Percentiles rank a stretch among this genome's conserved stretches.
These are phyloP conservation scores for Dactylellina haptotyla DNA, from an alignment of 2,329 filamentous ascomycete species.

Conservation along the genomic window DNA sequence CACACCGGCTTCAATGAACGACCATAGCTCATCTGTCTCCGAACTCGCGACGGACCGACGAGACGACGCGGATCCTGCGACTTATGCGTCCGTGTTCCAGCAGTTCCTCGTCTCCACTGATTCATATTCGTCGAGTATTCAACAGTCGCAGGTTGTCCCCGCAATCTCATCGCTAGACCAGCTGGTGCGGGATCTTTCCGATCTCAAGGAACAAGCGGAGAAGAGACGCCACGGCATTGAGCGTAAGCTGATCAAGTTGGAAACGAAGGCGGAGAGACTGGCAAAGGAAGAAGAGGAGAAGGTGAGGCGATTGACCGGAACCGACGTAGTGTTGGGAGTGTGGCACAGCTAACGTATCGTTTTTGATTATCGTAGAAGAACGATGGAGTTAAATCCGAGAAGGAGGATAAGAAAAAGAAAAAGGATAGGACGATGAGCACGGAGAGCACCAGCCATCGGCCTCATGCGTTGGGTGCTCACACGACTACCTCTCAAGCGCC, in stretches of 20 bases:
- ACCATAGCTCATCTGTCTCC: constrained; percentile 50
- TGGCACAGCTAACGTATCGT: constrained; percentile 11
- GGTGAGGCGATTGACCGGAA: constrained; percentile 14
- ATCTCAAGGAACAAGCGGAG: constrained; percentile 47
- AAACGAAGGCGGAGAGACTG: constrained; percentile 31
- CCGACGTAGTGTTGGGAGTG: not conserved
- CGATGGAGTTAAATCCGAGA: constrained; percentile 51
- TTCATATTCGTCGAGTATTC: constrained; percentile 37
- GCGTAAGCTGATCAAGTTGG: constrained; percentile 41
- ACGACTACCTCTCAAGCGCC: constrained; percentile 55
- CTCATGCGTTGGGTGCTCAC: constrained; percentile 57
- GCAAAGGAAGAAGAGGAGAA: constrained; percentile 48
- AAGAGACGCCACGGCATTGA: constrained; percentile 35
- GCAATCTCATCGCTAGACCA: constrained; percentile 50
- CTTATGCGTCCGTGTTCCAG: constrained; percentile 43
- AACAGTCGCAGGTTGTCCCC: constrained; percentile 43
- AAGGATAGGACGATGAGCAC: constrained; percentile 55
- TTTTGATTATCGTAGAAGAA: constrained; percentile 25
- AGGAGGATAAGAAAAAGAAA: constrained; percentile 55
- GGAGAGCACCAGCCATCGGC: constrained; percentile 55
- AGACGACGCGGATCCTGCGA: constrained; percentile 47
- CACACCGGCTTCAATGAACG: constrained; percentile 52
- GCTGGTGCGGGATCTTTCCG: constrained; percentile 43
- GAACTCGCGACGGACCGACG: constrained; percentile 42
- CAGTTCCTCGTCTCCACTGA: constrained; percentile 48